Evolutionary conservation across 345 rosid species (phyloP).

Genomic region (Sisymbrium irio): DNA sequence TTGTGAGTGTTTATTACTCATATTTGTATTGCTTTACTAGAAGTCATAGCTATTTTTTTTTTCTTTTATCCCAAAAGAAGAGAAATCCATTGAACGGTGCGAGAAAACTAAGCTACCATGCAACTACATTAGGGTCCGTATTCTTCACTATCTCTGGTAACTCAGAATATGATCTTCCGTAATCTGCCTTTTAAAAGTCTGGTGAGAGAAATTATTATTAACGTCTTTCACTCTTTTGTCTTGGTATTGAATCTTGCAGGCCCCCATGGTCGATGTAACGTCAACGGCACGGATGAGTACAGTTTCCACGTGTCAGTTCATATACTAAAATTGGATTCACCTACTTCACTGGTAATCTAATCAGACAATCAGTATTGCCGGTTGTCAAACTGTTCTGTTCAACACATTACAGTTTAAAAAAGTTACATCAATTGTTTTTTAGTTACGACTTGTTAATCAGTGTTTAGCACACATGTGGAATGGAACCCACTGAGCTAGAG

Average conservation of each 20-base stretch:
- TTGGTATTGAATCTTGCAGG: constrained; percentile 7
- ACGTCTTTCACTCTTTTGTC: neutral
- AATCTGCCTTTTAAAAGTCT: neutral
- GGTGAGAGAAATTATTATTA: neutral
- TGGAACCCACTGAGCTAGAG: constrained; percentile 18
- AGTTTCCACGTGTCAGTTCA: neutral
- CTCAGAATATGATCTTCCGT: neutral
- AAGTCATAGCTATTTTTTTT: too few relatives aligned
- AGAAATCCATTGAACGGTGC: neutral
- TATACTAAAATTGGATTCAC: neutral
- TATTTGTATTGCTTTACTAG: too few relatives aligned
- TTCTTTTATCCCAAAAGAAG: too few relatives aligned
- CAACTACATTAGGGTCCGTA: neutral
- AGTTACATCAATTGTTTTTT: constrained; percentile 1
- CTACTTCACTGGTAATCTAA: constrained; percentile 5
- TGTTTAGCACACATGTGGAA: neutral
- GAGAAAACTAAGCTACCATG: neutral
- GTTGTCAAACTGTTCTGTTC: neutral
- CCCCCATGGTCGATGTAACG: constrained; percentile 28
- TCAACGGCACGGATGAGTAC: constrained; percentile 11
- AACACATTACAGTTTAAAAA: neutral
- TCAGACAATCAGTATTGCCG: neutral
- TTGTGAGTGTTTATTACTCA: too few relatives aligned
- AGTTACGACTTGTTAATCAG: constrained; percentile 6
- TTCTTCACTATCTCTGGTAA: constrained; percentile 7